These are phyloP conservation scores for Clitopilus passeckerianus DNA, from an alignment of 768 basidiomycete species.

Conservation along the genomic window DNA sequence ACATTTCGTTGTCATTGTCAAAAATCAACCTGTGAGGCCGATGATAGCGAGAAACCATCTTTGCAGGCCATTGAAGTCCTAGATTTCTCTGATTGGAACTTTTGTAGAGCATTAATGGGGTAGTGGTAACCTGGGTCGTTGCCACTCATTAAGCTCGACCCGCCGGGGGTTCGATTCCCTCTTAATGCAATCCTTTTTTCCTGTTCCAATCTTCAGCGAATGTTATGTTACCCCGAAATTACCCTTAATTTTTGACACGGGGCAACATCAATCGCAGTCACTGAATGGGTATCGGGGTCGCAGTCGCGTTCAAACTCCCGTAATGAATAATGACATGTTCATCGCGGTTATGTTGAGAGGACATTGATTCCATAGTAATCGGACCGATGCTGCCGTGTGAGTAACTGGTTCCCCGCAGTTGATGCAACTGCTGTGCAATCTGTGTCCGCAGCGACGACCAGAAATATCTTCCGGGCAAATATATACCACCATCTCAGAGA, in stretches of 20 bases:
- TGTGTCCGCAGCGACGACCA: background rate
- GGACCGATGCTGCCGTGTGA: background rate
- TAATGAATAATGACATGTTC: too few relatives aligned
- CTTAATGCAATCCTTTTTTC: slow-evolving; percentile 52
- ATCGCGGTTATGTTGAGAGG: too few relatives aligned
- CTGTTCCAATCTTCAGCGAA: background rate
- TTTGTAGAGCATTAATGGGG: slow-evolving; percentile 1
- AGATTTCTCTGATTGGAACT: too few relatives aligned
- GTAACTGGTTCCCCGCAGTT: background rate
- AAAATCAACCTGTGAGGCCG: too few relatives aligned
- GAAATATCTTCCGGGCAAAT: background rate
- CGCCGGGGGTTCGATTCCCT: slow-evolving; percentile 85
- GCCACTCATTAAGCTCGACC: slow-evolving; percentile 41
- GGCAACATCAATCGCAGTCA: too few relatives aligned
- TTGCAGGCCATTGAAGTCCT: too few relatives aligned
- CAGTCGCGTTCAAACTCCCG: too few relatives aligned
- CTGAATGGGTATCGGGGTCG: too few relatives aligned
- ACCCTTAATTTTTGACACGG: too few relatives aligned
- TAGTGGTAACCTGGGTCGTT: slow-evolving; percentile 5
- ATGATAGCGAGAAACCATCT: too few relatives aligned
- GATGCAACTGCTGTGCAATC: background rate
- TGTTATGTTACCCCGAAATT: too few relatives aligned
- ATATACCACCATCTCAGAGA: background rate
- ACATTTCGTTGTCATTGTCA: too few relatives aligned
- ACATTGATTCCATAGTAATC: background rate